Percentiles rank a stretch among this genome's conserved stretches.
Conservation (phyloP, 345 rosid genomes). For the Eucalyptus sp. region DNA sequence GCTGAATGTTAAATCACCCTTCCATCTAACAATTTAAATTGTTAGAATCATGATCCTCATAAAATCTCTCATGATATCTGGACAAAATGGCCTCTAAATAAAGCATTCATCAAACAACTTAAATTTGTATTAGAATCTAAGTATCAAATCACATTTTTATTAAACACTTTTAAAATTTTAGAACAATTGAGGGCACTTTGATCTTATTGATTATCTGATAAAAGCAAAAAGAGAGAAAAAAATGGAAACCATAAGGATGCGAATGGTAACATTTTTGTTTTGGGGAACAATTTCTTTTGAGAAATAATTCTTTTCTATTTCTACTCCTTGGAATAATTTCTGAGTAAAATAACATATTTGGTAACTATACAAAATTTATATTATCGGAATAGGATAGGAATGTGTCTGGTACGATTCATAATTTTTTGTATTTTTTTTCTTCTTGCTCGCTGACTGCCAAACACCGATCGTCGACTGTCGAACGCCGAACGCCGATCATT, state of each 20-base stretch:
- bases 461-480: fast-evolving
- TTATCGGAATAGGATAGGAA: fast-evolving
- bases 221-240: neutral
- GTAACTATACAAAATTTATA: too few relatives aligned
- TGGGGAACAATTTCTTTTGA: too few relatives aligned
- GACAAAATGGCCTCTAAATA: neutral
- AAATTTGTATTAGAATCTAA: neutral
- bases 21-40: too few relatives aligned
- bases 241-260: neutral
- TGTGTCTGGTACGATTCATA: too few relatives aligned
- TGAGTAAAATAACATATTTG: too few relatives aligned
- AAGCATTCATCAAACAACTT: neutral
- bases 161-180: too few relatives aligned
- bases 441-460: fast-evolving
- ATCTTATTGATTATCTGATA: too few relatives aligned
- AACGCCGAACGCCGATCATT: fast-evolving
- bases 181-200: neutral
- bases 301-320: too few relatives aligned
- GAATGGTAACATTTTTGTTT: too few relatives aligned
- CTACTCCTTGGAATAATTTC: fast-evolving
- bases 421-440: too few relatives aligned
- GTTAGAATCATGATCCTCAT: fast-evolving
- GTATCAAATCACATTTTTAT: too few relatives aligned
- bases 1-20: neutral
- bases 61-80: neutral